These are phyloP conservation scores for Colletotrichum lupini DNA, from an alignment of 2,329 filamentous ascomycete genomes.

Conservation along the genomic window DNA sequence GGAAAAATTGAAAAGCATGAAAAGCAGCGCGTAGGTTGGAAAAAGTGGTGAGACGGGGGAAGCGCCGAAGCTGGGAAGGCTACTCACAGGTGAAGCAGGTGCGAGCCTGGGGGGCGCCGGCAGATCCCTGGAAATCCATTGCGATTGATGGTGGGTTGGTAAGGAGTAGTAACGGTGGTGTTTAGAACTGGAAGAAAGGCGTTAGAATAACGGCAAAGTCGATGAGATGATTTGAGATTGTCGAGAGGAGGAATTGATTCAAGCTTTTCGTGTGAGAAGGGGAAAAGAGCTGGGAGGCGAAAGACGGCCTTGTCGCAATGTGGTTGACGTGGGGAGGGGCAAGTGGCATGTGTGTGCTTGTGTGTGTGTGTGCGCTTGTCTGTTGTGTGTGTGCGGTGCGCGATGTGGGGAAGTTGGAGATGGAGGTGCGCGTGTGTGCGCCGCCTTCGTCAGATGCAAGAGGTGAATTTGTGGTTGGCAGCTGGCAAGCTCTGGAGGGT, in stretches of 20 bases:
- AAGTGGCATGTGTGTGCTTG: slow-evolving; percentile 35
- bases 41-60: not conserved
- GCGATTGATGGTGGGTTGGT: slow-evolving; percentile 35
- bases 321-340: slow-evolving; percentile 32
- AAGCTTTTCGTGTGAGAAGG: slow-evolving; percentile 21
- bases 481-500: not conserved
- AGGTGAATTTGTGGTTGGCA: slow-evolving; percentile 1
- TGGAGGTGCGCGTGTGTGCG: slow-evolving; percentile 10
- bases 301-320: slow-evolving; percentile 16
- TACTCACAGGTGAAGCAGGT: slow-evolving; percentile 64
- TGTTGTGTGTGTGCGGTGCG: slow-evolving; percentile 5
- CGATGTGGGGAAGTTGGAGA: slow-evolving; percentile 36
- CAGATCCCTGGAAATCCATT: slow-evolving; percentile 48
- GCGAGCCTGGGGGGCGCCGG: slow-evolving; percentile 43
- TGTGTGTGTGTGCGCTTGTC: not conserved
- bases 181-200: slow-evolving; percentile 1
- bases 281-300: slow-evolving; percentile 13
- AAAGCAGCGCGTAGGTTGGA: not conserved
- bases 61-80: slow-evolving; percentile 30
- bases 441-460: slow-evolving; percentile 9
- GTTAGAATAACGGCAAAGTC: slow-evolving; percentile 4
- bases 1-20: not conserved
- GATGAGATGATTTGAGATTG: not conserved
- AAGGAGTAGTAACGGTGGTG: slow-evolving; percentile 6
- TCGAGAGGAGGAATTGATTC: slow-evolving; percentile 12